Evolutionary conservation across 2,329 filamentous ascomycete genomes (phyloP).

Genomic region (Fonsecaea pedrosoi): DNA sequence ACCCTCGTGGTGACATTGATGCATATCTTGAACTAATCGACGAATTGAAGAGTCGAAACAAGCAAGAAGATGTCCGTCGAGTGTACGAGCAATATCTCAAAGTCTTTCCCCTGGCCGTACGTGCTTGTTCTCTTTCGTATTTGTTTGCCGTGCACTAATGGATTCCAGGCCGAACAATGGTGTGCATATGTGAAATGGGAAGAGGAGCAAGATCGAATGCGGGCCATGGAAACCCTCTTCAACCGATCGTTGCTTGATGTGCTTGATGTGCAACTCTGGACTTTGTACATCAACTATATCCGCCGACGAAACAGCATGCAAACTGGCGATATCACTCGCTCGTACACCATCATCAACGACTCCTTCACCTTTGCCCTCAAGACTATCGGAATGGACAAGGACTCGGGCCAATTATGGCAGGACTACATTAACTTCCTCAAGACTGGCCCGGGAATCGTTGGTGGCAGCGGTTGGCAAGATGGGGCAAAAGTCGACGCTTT

Average conservation of each 20-base stretch:
- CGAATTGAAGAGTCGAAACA: slow-evolving; percentile 81
- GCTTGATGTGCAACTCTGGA: slow-evolving; percentile 87
- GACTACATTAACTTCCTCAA: slow-evolving; percentile 96
- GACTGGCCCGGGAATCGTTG: slow-evolving; percentile 81
- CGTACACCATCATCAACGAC: slow-evolving; percentile 78
- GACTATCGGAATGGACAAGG: slow-evolving; percentile 88
- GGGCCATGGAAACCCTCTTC: slow-evolving; percentile 82
- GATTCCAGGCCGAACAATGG: slow-evolving; percentile 83
- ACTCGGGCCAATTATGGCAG: slow-evolving; percentile 87
- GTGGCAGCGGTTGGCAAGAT: slow-evolving; percentile 90
- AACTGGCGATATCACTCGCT: slow-evolving; percentile 76
- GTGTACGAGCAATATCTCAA: slow-evolving; percentile 87
- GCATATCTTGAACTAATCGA: slow-evolving; percentile 88
- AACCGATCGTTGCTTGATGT: slow-evolving; percentile 77
- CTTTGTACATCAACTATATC: slow-evolving; percentile 92
- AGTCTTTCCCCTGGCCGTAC: slow-evolving; percentile 88
- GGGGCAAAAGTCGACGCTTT: slow-evolving; percentile 97
- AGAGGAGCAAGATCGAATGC: slow-evolving; percentile 81
- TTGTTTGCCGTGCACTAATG: slow-evolving; percentile 45
- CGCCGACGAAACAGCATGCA: slow-evolving; percentile 87
- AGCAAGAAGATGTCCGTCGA: slow-evolving; percentile 78
- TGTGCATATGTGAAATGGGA: slow-evolving; percentile 89
- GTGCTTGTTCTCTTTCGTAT: slow-evolving; percentile 49
- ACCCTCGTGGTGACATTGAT: slow-evolving; percentile 89
- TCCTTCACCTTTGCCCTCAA: slow-evolving; percentile 93